Evolutionary conservation across 2,329 filamentous ascomycete genomes (phyloP).

Genomic region (Karstenula rhodostoma): DNA sequence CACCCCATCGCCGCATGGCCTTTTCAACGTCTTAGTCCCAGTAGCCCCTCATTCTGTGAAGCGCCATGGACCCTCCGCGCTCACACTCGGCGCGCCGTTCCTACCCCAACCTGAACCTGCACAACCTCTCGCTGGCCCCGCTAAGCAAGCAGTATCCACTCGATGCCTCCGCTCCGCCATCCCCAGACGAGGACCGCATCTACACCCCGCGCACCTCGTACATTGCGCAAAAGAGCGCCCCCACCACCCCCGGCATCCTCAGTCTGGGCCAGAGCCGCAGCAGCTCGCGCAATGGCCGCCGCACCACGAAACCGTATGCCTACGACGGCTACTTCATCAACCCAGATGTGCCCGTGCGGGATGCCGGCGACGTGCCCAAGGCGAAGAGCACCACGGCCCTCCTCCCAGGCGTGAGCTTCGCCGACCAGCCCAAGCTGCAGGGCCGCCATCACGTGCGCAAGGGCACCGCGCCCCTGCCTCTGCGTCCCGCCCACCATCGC

Average conservation of each 20-base stretch:
- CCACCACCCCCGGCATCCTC: constrained; percentile 58
- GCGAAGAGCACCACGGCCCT: constrained; percentile 57
- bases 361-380: constrained; percentile 52
- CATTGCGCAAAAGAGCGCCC: constrained; percentile 58
- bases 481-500: constrained; percentile 33
- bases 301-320: constrained; percentile 33
- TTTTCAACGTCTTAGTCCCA: constrained; percentile 15
- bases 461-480: constrained; percentile 37
- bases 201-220: constrained; percentile 53
- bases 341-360: constrained; percentile 31
- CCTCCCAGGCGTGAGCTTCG: constrained; percentile 40
- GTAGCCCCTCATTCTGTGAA: constrained; percentile 21
- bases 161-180: constrained; percentile 51
- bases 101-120: constrained; percentile 65
- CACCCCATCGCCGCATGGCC: constrained; percentile 5
- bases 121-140: constrained; percentile 68
- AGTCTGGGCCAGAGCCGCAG: constrained; percentile 51
- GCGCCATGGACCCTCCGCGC: constrained; percentile 32
- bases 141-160: constrained; percentile 64
- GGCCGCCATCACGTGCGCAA: constrained; percentile 41
- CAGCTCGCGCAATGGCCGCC: constrained; percentile 47
- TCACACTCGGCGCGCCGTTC: constrained; percentile 57
- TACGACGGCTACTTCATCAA: constrained; percentile 46
- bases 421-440: constrained; percentile 19
- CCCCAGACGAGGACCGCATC: constrained; percentile 36